Conservation (phyloP, 2,329 filamentous ascomycete species). For the Fusarium newnesense region DNA sequence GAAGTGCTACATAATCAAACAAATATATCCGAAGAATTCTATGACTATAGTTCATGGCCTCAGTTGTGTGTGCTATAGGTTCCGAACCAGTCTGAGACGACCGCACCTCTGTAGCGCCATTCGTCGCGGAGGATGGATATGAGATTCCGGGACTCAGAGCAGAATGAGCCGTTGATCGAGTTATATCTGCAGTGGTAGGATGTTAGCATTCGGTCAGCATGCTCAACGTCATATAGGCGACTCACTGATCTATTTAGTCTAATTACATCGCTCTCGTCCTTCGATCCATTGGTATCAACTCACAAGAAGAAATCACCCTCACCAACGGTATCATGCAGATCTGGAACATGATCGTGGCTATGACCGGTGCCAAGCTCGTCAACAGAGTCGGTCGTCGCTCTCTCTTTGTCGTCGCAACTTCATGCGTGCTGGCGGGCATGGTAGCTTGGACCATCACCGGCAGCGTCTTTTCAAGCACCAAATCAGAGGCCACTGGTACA, state of each 20-base stretch:
- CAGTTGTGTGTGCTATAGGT: background rate
- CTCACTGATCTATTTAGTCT: background rate
- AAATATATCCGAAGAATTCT: no score
- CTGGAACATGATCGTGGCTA: background rate
- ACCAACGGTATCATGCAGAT: background rate
- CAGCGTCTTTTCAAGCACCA: background rate
- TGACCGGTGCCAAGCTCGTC: background rate
- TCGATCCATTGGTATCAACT: background rate
- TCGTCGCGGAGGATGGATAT: background rate
- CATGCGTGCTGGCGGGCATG: background rate
- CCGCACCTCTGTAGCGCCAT: background rate
- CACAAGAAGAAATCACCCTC: background rate
- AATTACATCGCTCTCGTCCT: background rate
- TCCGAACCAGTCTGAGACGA: background rate
- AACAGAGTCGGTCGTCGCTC: background rate
- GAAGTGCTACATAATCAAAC: fast-evolving
- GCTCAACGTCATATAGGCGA: no score
- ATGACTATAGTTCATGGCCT: background rate
- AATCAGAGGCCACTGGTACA: background rate
- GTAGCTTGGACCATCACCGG: background rate
- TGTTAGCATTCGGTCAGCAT: background rate
- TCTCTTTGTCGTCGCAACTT: background rate
- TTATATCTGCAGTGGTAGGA: background rate
- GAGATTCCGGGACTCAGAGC: background rate
- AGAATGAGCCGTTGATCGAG: background rate